A percentile compares a stretch with the other conserved stretches of the same genome.
Conservation (phyloP, 768 basidiomycete genomes). For the Amanita pallidorosea region DNA sequence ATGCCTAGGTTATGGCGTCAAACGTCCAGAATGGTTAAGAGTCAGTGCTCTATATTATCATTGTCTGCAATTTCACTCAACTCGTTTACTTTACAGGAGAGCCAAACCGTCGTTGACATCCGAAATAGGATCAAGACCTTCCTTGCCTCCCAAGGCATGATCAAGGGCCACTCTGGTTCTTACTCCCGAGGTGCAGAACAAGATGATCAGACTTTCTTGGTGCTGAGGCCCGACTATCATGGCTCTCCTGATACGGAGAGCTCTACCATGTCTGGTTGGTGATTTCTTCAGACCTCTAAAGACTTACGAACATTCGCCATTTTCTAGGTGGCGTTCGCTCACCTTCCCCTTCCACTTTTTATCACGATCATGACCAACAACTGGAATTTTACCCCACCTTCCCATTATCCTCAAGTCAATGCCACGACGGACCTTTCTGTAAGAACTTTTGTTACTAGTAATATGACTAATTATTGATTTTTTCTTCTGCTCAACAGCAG, state of each 20-base stretch:
- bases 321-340: conserved; percentile 1
- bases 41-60: no score
- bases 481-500: conserved; percentile 14
- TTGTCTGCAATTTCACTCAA: no score
- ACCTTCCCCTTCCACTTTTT: background rate
- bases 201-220: conserved; percentile 26
- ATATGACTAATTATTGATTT: conserved; percentile 50
- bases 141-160: conserved; percentile 77
- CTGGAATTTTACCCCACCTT: background rate
- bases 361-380: background rate
- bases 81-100: conserved; percentile 16
- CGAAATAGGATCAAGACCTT: conserved; percentile 74
- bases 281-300: background rate
- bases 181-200: conserved; percentile 48
- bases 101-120: conserved; percentile 52
- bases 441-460: conserved; percentile 72
- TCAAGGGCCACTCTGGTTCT: conserved; percentile 76
- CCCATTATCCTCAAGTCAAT: background rate
- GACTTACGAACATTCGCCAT: background rate
- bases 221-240: conserved; percentile 19
- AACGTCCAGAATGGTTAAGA: conserved; percentile 78
- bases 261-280: conserved; percentile 8
- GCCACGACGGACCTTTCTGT: conserved; percentile 23
- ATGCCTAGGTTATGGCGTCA: conserved; percentile 77
- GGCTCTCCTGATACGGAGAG: conserved; percentile 7